A percentile compares a stretch with the other conserved stretches of the same genome.
phyloP scores from a whole-genome alignment of 176 grass and related monocot species.

The Areca catechu region DNA sequence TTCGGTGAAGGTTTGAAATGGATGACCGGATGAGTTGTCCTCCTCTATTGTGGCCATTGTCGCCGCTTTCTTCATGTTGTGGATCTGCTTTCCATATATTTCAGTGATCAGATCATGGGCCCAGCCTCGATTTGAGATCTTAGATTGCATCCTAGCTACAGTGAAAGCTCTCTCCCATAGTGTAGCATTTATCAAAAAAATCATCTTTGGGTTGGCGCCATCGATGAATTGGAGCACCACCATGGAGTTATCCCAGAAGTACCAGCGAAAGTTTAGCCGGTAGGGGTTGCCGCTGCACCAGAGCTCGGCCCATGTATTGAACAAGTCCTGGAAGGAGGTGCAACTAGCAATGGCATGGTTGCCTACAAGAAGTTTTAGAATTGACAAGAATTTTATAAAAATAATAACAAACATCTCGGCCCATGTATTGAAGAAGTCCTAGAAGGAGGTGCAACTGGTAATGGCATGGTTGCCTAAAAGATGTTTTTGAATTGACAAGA shows the following conservation, averaged over 20 bases:
- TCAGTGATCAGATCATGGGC: not conserved
- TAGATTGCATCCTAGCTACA: not conserved
- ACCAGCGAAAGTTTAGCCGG: not conserved
- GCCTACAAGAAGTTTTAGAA: no score
- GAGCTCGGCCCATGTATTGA: constrained; percentile 4
- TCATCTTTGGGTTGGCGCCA: no score
- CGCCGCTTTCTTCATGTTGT: not conserved
- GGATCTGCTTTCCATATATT: not conserved
- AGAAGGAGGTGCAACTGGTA: no score
- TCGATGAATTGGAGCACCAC: not conserved
- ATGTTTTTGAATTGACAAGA: no score
- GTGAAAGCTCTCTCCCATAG: no score
- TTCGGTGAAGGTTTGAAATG: no score
- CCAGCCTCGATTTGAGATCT: not conserved
- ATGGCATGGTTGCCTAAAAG: no score
- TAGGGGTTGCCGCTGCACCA: not conserved
- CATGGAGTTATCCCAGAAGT: not conserved
- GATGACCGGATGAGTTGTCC: not conserved
- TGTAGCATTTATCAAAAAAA: no score
- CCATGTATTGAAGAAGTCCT: no score
- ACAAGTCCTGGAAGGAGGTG: constrained; percentile 8
- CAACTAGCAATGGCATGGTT: constrained; percentile 2
- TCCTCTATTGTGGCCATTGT: not conserved
- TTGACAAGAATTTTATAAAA: no score
- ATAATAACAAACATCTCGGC: no score